Evolutionary conservation across 352 stramenopile species (phyloP).

Genomic region (Globisporangium iwayamae): DNA sequence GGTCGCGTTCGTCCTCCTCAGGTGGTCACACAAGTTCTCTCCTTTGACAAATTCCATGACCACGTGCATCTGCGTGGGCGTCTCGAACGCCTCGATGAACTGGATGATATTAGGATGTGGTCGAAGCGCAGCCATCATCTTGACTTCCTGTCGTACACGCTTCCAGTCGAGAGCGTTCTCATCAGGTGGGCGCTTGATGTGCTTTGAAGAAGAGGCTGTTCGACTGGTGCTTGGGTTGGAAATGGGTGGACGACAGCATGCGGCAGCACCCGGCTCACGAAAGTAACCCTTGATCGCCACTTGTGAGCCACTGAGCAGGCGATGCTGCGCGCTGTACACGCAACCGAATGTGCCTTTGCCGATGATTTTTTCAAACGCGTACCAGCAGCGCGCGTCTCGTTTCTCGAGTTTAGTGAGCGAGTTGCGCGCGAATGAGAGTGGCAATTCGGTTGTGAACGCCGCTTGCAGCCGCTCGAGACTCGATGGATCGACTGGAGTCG

Average conservation of each 20-base stretch:
- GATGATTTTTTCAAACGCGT: slow-evolving; percentile 42
- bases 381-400: slow-evolving; percentile 27
- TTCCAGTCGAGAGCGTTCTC: slow-evolving; percentile 52
- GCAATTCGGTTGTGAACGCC: neutral
- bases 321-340: slow-evolving; percentile 41
- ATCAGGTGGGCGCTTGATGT: neutral
- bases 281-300: slow-evolving; percentile 73
- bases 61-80: slow-evolving; percentile 46
- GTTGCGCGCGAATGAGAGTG: slow-evolving; percentile 2
- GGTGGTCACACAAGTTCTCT: slow-evolving; percentile 40
- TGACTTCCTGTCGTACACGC: slow-evolving; percentile 52
- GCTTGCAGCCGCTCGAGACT: neutral
- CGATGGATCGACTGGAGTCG: neutral
- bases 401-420: slow-evolving; percentile 16
- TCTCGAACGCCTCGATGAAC: slow-evolving; percentile 63
- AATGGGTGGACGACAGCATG: slow-evolving; percentile 26
- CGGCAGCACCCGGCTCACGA: slow-evolving; percentile 28
- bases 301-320: slow-evolving; percentile 31
- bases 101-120: slow-evolving; percentile 41
- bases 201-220: neutral
- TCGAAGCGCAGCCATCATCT: slow-evolving; percentile 34
- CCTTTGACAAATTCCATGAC: slow-evolving; percentile 50
- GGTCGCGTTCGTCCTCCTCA: slow-evolving; percentile 24
- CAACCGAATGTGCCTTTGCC: slow-evolving; percentile 51
- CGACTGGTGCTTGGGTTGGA: neutral